Base-by-base conservation (phyloP, 1,284 basidiomycete genomes). In the Trichosporon inkin region DNA sequence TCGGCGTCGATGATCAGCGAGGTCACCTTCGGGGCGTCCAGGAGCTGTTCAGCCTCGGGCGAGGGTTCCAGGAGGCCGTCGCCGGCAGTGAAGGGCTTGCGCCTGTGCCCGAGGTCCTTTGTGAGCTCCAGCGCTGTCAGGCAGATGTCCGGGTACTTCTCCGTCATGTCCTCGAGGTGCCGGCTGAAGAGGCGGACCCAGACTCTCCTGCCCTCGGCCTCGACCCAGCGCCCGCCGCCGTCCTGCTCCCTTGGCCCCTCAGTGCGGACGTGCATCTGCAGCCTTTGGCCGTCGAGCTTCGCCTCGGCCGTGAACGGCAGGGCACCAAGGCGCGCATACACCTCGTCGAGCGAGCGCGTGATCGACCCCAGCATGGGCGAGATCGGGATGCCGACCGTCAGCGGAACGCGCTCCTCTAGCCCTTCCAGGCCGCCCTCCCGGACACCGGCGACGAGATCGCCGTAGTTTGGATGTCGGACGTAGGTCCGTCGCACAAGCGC, bases 1-100 rank as follows among this genome's bases (percentile, higher is more conserved):
- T 99, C 96, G 5, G 92, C 88, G 75, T 99, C 96, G 57, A 99
- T 81, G 8, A 99, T 92, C 73, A 99, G 96, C 0, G 91, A 90
- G 62, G 85, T 85, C 1, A 80, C 69, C 1, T 62, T 40, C 3
- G 64, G 34, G 1, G 66, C 34, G 3, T 67, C 20, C 7, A 78
- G 67, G 5, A 79, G 68, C 6, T 67, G 68, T 7, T 65, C 60
- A 3, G 72, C 64, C 1, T 53, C 63, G 6, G 58, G 37, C 10
- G 63, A 36, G 1, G 78, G 72, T 14, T 22, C 22, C 13, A 34
- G n/a, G 38, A 32, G 11, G 3, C 22, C 10, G 6, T 34, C 40
- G 32, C 10, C 6, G 22, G 5, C 28, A 8, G 22, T 22, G 44
- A 49, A 49, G 8, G 44, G 44, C 10, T 65, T 3, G 79, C 72